phyloP scores from a whole-genome alignment of 2,329 filamentous ascomycete genomes.

The Fusarium annulatum region DNA sequence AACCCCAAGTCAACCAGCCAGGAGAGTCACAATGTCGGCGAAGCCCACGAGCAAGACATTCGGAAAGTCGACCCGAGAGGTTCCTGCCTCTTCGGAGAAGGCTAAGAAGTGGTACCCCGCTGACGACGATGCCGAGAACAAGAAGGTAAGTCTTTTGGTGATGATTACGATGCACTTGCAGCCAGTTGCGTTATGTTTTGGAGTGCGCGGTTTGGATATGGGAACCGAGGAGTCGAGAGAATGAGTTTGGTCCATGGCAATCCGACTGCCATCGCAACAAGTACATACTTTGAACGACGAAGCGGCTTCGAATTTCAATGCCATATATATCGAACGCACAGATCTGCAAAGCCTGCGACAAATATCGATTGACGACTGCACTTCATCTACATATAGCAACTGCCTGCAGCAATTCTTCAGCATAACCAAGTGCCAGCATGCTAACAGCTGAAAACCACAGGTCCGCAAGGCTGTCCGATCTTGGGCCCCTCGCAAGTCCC shows the following conservation, averaged over 20 bases:
- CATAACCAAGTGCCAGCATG: conserved; percentile 23
- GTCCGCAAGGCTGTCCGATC: conserved; percentile 93
- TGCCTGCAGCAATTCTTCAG: conserved; percentile 11
- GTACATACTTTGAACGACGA: conserved; percentile 13
- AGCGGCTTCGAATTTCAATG: conserved; percentile 27
- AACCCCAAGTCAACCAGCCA: conserved; percentile 55
- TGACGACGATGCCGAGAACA: conserved; percentile 87
- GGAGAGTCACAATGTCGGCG: conserved; percentile 74
- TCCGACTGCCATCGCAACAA: conserved; percentile 20
- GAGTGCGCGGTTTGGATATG: conserved; percentile 12
- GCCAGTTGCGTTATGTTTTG: conserved; percentile 22
- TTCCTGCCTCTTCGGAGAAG: conserved; percentile 89
- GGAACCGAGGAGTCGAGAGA: conserved; percentile 25
- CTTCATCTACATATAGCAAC: background rate
- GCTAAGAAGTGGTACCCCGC: conserved; percentile 99
- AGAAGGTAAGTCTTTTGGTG: conserved; percentile 82
- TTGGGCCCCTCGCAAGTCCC: conserved; percentile 86
- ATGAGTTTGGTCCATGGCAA: conserved; percentile 15
- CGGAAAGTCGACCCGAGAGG: conserved; percentile 93
- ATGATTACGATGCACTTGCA: conserved; percentile 39
- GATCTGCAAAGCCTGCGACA: conserved; percentile 10
- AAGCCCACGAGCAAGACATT: conserved; percentile 92
- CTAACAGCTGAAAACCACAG: conserved; percentile 63
- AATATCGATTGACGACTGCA: conserved; percentile 31
- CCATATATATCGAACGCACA: conserved; percentile 30